Evolutionary conservation across 2,329 filamentous ascomycete genomes (phyloP), one percentile per base, ranked within the genome.

Genomic region (Talaromyces islandicus): DNA sequence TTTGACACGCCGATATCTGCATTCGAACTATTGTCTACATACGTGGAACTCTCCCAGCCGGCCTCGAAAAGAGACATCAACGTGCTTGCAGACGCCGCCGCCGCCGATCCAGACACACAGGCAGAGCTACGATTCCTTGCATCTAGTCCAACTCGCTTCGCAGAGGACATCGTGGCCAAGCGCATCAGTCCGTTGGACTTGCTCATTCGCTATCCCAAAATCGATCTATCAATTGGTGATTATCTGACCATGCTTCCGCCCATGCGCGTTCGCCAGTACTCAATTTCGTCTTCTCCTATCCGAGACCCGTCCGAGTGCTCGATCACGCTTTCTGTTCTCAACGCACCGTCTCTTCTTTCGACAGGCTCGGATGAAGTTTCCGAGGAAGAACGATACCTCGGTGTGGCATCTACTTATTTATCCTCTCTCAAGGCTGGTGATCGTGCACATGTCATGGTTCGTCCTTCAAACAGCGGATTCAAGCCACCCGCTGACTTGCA

Each of bases 251-350:
- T 91, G 80, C 81, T 92, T 0, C 88, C 88, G 1, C 87, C 89
- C 0, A 90, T 94, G 86, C 85, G 89, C 29, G 81, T 90, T 43
- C 83, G 89, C n/a, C 87, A 90, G 71, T 92, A 92, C 77, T 90
- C 86, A 32, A 91, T 92, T 68, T 91, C 89, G 0, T 91, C 88
- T 0, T 90, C 88, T 0, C 88, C 89, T 0, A 78, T 90, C 0
- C 78, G 77, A 63, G 81, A 87, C 63, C 78, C 83, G 0, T 76
- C 75, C 11, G 78, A 79, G 60, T 82, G 83, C 56, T 86, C 87
- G 0, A 80, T 92, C 27, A 91, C 88, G 3, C 91, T 88, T 75
- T 56, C 54, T 10, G 54, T 56, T 11, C 54, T 56, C 27, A 56
- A 56, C 25, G 25, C 35, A 27, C 54, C 54, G 1, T 56, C 54